Conservation (phyloP, 331 rosid genomes). For the Telfairia occidentalis region DNA sequence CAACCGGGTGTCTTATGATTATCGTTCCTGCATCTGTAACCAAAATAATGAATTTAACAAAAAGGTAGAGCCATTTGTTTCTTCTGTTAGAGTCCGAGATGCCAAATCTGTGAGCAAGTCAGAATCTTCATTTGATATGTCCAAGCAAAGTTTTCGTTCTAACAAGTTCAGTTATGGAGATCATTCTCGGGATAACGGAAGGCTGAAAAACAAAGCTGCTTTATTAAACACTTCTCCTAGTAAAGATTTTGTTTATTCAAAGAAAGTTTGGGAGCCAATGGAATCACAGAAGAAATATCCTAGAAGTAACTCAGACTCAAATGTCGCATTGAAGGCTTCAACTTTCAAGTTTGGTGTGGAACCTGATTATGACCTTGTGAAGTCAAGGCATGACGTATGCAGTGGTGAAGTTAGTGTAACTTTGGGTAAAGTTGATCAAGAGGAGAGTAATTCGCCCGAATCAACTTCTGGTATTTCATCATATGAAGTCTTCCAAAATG, state of each 20-base stretch:
- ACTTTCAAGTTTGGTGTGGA: conserved; percentile 33
- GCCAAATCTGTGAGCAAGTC: conserved; percentile 36
- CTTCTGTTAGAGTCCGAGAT: conserved; percentile 44
- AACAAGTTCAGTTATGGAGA: conserved; percentile 47
- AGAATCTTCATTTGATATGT: conserved; percentile 45
- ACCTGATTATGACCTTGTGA: conserved; percentile 28
- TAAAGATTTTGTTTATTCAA: conserved; percentile 54
- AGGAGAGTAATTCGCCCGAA: conserved; percentile 33
- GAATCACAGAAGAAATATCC: conserved; percentile 67
- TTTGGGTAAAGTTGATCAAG: conserved; percentile 31
- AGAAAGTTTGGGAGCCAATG: conserved; percentile 85
- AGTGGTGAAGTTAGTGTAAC: conserved; percentile 22
- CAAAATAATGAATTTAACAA: conserved; percentile 50
- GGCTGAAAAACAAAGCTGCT: conserved; percentile 52
- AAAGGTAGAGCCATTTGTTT: conserved; percentile 48
- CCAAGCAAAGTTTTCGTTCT: conserved; percentile 62
- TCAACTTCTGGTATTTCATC: conserved; percentile 25
- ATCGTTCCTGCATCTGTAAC: conserved; percentile 69
- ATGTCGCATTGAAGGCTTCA: conserved; percentile 40
- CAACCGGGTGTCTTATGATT: conserved; percentile 45
- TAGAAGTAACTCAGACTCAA: conserved; percentile 56
- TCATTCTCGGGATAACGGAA: conserved; percentile 49
- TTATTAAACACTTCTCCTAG: conserved; percentile 37
- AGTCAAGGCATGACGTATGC: conserved; percentile 31
- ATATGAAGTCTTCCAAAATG: conserved; percentile 35